Conservation (phyloP, 176 grass and related monocot genomes). For the Luzula sylvatica region DNA sequence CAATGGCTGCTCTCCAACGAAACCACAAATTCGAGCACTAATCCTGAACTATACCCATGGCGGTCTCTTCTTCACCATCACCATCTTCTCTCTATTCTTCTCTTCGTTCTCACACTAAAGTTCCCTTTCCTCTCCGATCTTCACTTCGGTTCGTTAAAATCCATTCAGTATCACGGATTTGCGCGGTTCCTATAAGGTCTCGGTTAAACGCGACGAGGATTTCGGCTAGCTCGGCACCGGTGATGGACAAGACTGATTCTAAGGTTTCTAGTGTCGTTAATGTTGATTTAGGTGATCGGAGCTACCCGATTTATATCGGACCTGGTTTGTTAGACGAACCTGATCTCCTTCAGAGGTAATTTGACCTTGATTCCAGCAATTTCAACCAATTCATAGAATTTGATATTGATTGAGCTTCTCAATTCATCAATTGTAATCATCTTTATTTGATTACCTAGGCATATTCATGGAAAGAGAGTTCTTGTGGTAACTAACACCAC, state of each 20-base stretch:
- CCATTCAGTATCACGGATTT: background rate
- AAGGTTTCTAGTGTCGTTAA: conserved; percentile 69
- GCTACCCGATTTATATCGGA: conserved; percentile 97
- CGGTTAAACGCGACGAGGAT: conserved; percentile 4
- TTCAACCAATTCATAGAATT: background rate
- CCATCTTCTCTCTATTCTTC: conserved; percentile 12
- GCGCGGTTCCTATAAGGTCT: background rate
- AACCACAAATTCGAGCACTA: background rate
- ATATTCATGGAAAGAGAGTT: conserved; percentile 87
- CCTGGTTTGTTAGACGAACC: conserved; percentile 70
- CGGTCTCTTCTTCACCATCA: background rate
- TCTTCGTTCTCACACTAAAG: background rate
- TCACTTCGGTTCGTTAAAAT: conserved; percentile 8
- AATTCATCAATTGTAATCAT: background rate
- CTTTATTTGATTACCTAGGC: conserved; percentile 30
- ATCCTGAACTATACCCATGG: background rate
- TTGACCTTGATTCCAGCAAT: background rate
- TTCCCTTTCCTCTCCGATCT: background rate
- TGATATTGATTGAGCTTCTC: background rate
- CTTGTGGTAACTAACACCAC: conserved; percentile 94
- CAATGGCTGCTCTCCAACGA: conserved; percentile 12
- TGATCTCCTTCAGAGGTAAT: conserved; percentile 82
- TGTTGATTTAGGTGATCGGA: conserved; percentile 84
- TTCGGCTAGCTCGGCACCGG: conserved; percentile 30
- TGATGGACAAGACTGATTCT: conserved; percentile 51